Evolutionary conservation across 1,139 yeast species (phyloP).

Genomic region (Candida sanyaensis): DNA sequence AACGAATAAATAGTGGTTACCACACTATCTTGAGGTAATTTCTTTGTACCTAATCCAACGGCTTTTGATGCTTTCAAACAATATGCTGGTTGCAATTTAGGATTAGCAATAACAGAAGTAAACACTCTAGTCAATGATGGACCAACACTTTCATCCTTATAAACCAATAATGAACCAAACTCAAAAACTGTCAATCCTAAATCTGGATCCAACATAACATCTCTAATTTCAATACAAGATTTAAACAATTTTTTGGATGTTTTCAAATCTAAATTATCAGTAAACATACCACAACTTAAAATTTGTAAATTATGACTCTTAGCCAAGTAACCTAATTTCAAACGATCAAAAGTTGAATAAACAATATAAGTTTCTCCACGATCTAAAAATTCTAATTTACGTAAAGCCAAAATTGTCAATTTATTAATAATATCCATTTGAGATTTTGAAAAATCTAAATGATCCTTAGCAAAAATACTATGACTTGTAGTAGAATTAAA

Average conservation of each 20-base stretch:
- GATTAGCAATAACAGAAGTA: conserved; percentile 51
- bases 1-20: conserved; percentile 87
- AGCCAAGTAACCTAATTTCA: conserved; percentile 43
- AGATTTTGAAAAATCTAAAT: conserved; percentile 24
- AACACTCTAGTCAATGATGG: conserved; percentile 50
- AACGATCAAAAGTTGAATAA: conserved; percentile 40
- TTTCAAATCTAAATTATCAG: conserved; percentile 38
- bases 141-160: conserved; percentile 47
- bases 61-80: conserved; percentile 40
- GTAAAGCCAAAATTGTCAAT: conserved; percentile 37
- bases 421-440: conserved; percentile 31
- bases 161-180: conserved; percentile 56
- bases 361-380: conserved; percentile 48
- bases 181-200: conserved; percentile 53
- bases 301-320: conserved; percentile 42
- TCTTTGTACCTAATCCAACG: conserved; percentile 48
- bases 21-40: conserved; percentile 72
- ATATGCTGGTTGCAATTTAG: conserved; percentile 31
- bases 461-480: conserved; percentile 10
- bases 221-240: conserved; percentile 40
- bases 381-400: conserved; percentile 45
- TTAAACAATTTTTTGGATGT: conserved; percentile 37
- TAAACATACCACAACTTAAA: conserved; percentile 45
- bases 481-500: conserved; percentile 11
- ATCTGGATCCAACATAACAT: conserved; percentile 45